Evolutionary conservation across 2,329 filamentous ascomycete species (phyloP).

Genomic region (Hypoxylon rubiginosum): DNA sequence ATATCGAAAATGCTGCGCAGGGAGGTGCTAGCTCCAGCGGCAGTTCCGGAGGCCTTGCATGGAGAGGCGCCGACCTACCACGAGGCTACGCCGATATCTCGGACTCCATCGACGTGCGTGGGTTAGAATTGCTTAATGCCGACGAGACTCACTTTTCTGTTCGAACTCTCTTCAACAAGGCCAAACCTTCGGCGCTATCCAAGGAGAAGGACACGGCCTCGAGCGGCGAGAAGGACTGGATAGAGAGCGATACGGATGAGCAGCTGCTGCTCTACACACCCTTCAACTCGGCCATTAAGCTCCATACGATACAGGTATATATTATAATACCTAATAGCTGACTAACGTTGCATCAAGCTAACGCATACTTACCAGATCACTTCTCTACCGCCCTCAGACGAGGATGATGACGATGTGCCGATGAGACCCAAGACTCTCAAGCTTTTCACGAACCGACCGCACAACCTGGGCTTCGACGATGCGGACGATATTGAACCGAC

Average conservation of each 20-base stretch:
- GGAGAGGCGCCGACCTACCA: constrained; percentile 82
- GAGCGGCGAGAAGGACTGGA: constrained; percentile 87
- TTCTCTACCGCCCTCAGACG: constrained; percentile 72
- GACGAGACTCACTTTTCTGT: constrained; percentile 83
- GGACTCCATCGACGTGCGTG: constrained; percentile 81
- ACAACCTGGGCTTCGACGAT: constrained; percentile 95
- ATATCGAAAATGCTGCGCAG: constrained; percentile 71
- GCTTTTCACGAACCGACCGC: constrained; percentile 88
- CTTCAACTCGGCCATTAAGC: constrained; percentile 88
- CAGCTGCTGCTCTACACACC: constrained; percentile 94
- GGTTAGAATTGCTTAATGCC: constrained; percentile 88
- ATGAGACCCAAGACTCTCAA: constrained; percentile 87
- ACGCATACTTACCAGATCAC: constrained; percentile 74
- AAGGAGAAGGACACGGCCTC: constrained; percentile 85
- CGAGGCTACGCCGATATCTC: constrained; percentile 88
- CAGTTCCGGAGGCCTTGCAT: constrained; percentile 64
- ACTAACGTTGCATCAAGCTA: constrained; percentile 29
- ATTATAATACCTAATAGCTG: not conserved
- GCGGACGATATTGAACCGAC: constrained; percentile 87
- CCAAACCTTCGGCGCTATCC: constrained; percentile 72
- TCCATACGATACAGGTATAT: constrained; percentile 81
- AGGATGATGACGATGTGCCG: constrained; percentile 77
- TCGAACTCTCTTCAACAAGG: constrained; percentile 79
- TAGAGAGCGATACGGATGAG: constrained; percentile 97
- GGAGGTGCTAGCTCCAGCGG: constrained; percentile 57